Conservation (phyloP, 345 rosid genomes). For the Hypericum androsaemum region DNA sequence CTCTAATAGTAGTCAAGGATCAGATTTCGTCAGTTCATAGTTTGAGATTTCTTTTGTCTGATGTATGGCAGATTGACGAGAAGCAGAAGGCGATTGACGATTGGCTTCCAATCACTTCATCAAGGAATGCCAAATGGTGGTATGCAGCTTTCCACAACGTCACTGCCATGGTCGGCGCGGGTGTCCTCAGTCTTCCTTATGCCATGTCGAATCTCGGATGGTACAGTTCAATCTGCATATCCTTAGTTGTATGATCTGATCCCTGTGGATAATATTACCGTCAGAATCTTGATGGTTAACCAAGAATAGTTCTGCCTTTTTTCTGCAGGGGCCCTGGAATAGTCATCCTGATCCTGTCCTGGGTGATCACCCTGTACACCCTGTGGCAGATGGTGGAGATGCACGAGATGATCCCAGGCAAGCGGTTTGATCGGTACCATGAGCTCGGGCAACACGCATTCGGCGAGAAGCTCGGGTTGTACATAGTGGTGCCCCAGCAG, state of each 20-base stretch:
- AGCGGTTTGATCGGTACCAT: slow-evolving; percentile 77
- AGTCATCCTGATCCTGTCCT: slow-evolving; percentile 47
- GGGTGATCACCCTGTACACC: slow-evolving; percentile 84
- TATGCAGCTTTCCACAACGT: slow-evolving; percentile 29
- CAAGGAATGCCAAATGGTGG: slow-evolving; percentile 32
- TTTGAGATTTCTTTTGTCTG: too few species aligned
- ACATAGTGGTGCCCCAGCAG: slow-evolving; percentile 93
- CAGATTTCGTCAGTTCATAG: too few species aligned
- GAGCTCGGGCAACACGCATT: slow-evolving; percentile 85
- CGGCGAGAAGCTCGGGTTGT: slow-evolving; percentile 68
- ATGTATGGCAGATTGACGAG: slow-evolving; percentile 8
- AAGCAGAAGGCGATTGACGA: slow-evolving; percentile 21
- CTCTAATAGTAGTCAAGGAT: too few species aligned
- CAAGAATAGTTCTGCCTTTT: slow-evolving; percentile 15
- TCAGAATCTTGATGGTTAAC: too few species aligned
- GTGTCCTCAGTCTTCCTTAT: slow-evolving; percentile 28
- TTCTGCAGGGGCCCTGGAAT: slow-evolving; percentile 83
- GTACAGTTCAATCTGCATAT: slow-evolving; percentile 4
- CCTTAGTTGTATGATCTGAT: too few species aligned
- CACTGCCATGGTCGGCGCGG: slow-evolving; percentile 30
- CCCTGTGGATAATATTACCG: too few species aligned
- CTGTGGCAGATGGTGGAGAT: slow-evolving; percentile 98
- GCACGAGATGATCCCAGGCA: slow-evolving; percentile 86
- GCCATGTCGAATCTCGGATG: slow-evolving; percentile 27
- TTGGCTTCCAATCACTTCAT: slow-evolving; percentile 24